Conservation (phyloP, 164 flowering plant species). For the Magnolia sinica region DNA sequence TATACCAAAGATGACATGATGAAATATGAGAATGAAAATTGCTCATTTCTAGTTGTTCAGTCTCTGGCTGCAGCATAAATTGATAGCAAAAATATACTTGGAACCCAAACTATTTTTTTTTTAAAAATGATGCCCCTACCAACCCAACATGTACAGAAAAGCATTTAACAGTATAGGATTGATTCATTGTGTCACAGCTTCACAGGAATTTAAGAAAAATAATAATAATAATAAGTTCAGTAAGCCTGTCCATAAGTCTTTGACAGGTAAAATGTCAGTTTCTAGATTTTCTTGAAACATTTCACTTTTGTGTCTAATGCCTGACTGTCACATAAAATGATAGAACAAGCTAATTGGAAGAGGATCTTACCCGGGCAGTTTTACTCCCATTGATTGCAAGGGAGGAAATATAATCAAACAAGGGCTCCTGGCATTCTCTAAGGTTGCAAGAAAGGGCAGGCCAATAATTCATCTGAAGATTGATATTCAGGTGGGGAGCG, state of each 20-base stretch:
- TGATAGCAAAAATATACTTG: background rate
- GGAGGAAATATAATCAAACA: constrained; percentile 71
- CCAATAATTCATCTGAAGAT: constrained; percentile 99
- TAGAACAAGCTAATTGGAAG: background rate
- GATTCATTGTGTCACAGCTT: background rate
- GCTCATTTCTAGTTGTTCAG: no score
- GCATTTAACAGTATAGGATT: background rate
- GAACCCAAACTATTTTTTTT: background rate
- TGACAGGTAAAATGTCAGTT: no score
- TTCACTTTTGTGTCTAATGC: background rate
- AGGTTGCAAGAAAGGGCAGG: constrained; percentile 91
- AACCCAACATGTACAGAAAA: background rate
- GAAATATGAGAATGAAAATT: background rate
- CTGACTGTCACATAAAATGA: background rate
- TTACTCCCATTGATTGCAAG: constrained; percentile 76
- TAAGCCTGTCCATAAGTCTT: no score
- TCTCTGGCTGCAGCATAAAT: no score
- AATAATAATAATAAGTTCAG: background rate
- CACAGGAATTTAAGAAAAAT: background rate
- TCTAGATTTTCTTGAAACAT: background rate
- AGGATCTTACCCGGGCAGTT: constrained; percentile 67
- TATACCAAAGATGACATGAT: background rate
- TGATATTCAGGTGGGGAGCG: constrained; percentile 92
- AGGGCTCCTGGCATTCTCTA: constrained; percentile 85
- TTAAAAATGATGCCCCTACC: background rate